Evolutionary conservation across 2,329 filamentous ascomycete genomes (phyloP), one percentile per base, ranked within the genome.

Genomic region (Colletotrichum salicis): DNA sequence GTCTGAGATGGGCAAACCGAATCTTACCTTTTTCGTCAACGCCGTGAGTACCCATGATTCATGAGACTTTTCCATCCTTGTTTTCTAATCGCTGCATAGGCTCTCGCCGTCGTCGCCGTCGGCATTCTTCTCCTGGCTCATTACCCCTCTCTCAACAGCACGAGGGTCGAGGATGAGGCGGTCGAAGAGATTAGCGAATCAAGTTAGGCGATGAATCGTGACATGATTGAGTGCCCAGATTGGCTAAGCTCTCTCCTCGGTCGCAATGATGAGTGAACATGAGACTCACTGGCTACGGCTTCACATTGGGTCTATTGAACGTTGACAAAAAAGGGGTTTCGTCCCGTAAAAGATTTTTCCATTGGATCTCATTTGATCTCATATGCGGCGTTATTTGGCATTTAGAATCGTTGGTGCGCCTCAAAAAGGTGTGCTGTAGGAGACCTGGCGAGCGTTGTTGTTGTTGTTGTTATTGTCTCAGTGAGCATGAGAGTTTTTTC

Each of bases 11-110:
- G 91, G 90, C 1, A 86, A 87, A 75, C 85, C 88, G 0, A 86
- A 91, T 67, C 81, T 90, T 10, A 92, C 91, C 0, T 94, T 94
- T 76, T 88, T 89, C 60, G 90, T 87, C 77, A 94, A 94, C 76
- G 91, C 90, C 5, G 89, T 89, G 76, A 76, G 87, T 81, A 4
- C 5, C 3, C 0, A 5, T 1, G 19, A 35, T 19, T 4, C 1
- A 12, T 4, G 7, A 10, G 6, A 10, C 6, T 2, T 5, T 1
- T 22, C 8, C 8, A 13, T 27, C 29, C 12, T 8, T 24, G 3
- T 51, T 33, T 15, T 27, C 29, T 27, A 8, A 58, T 48, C 5
- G 24, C 37, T 24, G 15, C 2, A 2, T 12, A 88, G 86, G 88
- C 84, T 0, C 84, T 91, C 66, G 88, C 88, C 1, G 80, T 91